Conservation (phyloP, 2,329 filamentous ascomycete species). For the Botrytis porri region DNA sequence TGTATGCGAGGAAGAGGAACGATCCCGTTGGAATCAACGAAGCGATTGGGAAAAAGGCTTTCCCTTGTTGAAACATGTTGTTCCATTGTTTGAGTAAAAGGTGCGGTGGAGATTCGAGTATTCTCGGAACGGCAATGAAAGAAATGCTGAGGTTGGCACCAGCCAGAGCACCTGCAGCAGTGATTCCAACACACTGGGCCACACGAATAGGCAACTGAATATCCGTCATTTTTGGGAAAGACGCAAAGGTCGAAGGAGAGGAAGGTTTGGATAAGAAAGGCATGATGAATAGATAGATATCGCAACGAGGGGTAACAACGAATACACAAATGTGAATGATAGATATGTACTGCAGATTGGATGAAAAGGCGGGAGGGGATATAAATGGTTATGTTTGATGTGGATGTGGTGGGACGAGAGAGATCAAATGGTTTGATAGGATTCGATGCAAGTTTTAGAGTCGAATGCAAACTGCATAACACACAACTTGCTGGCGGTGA, state of each 20-base stretch:
- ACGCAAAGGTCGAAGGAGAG: conserved; percentile 13
- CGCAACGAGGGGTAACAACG: neutral
- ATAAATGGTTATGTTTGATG: conserved; percentile 14
- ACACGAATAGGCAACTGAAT: conserved; percentile 40
- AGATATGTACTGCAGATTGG: conserved; percentile 4
- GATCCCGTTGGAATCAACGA: conserved; percentile 43
- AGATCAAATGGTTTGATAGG: conserved; percentile 1
- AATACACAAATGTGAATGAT: neutral
- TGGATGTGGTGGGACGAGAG: neutral
- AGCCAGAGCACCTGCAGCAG: conserved; percentile 46
- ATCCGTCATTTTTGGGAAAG: conserved; percentile 1
- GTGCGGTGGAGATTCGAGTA: conserved; percentile 54
- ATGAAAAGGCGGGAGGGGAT: neutral
- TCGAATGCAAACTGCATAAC: conserved; percentile 3
- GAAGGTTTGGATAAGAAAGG: conserved; percentile 13
- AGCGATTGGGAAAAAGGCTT: conserved; percentile 40
- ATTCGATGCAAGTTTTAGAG: conserved; percentile 11
- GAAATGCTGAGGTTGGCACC: conserved; percentile 44
- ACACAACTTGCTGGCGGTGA: conserved; percentile 1
- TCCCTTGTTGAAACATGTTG: conserved; percentile 43
- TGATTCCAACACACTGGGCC: conserved; percentile 51
- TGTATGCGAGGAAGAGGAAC: conserved; percentile 47
- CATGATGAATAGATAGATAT: conserved; percentile 12
- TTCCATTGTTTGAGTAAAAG: conserved; percentile 56
- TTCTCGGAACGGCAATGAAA: conserved; percentile 47